Percentiles rank a stretch among this genome's conserved stretches.
Conservation (phyloP, 2,329 filamentous ascomycete species). For the Clonostachys rhizophaga region DNA sequence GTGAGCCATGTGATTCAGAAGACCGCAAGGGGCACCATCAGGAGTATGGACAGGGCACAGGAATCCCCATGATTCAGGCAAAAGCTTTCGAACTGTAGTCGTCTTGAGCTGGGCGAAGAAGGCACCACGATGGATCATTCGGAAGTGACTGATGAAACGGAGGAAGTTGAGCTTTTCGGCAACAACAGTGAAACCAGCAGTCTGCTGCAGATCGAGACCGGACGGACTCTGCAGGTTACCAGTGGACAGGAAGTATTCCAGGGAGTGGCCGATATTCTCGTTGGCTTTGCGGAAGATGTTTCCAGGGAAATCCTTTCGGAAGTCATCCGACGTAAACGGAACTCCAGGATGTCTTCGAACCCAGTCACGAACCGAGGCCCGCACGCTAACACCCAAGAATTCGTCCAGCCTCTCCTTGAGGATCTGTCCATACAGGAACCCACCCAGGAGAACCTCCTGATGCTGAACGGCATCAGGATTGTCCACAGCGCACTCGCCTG, state of each 20-base stretch:
- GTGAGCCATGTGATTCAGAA: constrained; percentile 92
- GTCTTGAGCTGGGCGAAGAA: constrained; percentile 99
- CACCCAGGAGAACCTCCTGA: constrained; percentile 89
- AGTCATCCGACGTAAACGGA: constrained; percentile 72
- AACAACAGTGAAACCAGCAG: constrained; percentile 91
- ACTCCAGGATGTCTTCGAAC: constrained; percentile 52
- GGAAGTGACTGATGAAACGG: constrained; percentile 97
- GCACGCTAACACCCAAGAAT: constrained; percentile 59
- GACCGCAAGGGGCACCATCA: constrained; percentile 89
- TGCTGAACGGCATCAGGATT: constrained; percentile 97
- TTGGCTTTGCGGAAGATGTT: constrained; percentile 79
- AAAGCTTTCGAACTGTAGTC: constrained; percentile 89
- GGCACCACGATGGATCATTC: constrained; percentile 97
- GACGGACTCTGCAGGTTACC: constrained; percentile 90
- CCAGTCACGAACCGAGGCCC: constrained; percentile 51
- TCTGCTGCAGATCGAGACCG: constrained; percentile 90
- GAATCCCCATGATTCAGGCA: constrained; percentile 98
- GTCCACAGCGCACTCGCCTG: constrained; percentile 87
- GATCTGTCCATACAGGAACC: constrained; percentile 92
- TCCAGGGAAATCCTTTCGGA: constrained; percentile 72
- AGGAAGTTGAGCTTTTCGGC: constrained; percentile 99
- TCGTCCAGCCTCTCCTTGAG: constrained; percentile 94
- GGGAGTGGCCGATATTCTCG: constrained; percentile 78
- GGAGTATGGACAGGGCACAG: constrained; percentile 96
- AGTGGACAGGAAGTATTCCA: constrained; percentile 96